phyloP scores from a whole-genome alignment of 2,329 filamentous ascomycete genomes.

The Ceratocystis albifundus region DNA sequence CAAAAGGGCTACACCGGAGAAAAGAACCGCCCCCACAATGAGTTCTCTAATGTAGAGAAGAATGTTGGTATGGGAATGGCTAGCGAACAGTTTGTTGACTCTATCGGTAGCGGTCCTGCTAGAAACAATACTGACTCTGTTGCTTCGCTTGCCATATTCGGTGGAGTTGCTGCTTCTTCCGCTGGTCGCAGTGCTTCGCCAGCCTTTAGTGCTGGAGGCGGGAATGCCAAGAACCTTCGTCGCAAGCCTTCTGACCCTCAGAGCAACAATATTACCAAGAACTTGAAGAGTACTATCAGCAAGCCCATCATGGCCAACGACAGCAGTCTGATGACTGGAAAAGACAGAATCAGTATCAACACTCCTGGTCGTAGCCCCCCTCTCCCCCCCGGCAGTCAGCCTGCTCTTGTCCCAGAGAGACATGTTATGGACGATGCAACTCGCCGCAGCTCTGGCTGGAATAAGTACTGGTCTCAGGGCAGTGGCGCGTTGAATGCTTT shows the following conservation, averaged over 20 bases:
- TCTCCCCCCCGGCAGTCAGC: slow-evolving; percentile 15
- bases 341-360: slow-evolving; percentile 21
- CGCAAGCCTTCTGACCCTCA: slow-evolving; percentile 33
- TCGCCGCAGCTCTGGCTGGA: slow-evolving; percentile 61
- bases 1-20: slow-evolving; percentile 22
- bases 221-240: slow-evolving; percentile 33
- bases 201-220: background rate
- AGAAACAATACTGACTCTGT: slow-evolving; percentile 28
- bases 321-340: background rate
- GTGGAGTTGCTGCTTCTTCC: slow-evolving; percentile 6
- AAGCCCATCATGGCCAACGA: slow-evolving; percentile 44
- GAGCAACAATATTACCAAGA: slow-evolving; percentile 49
- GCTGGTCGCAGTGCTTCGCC: slow-evolving; percentile 7
- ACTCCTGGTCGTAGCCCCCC: slow-evolving; percentile 20
- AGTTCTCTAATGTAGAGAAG: slow-evolving; percentile 19
- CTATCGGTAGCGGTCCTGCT: slow-evolving; percentile 16
- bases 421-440: slow-evolving; percentile 31
- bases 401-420: slow-evolving; percentile 12
- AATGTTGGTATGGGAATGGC: slow-evolving; percentile 22
- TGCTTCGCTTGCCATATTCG: slow-evolving; percentile 22
- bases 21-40: slow-evolving; percentile 15
- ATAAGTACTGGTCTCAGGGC: slow-evolving; percentile 64
- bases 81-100: slow-evolving; percentile 22
- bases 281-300: slow-evolving; percentile 52
- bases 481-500: slow-evolving; percentile 53